Evolutionary conservation across 169 alveolate genomes (phyloP).

Genomic region (Plasmodium chabaudi): DNA sequence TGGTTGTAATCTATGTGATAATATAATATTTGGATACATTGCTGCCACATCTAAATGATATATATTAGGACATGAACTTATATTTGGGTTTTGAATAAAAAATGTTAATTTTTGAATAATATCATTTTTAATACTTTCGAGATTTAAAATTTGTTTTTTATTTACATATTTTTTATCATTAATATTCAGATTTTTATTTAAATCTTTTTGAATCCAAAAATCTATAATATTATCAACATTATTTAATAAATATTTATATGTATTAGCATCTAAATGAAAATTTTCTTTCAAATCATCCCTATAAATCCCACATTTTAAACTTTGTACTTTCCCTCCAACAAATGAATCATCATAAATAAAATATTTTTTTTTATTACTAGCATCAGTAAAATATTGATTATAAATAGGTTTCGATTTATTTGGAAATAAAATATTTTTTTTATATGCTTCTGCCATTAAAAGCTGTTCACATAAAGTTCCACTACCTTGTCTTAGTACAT

Average conservation of each 20-base stretch:
- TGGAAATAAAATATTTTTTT: conserved; percentile 95
- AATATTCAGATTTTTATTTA: conserved; percentile 28
- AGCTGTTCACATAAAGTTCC: conserved; percentile 99
- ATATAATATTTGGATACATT: conserved; percentile 99
- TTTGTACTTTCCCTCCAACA: conserved; percentile 98
- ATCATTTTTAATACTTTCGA: conserved; percentile 34
- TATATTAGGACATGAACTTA: conserved; percentile 91
- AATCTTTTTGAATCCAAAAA: conserved; percentile 88
- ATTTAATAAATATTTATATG: conserved; percentile 91
- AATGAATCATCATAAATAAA: conserved; percentile 90
- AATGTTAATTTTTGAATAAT: conserved; percentile 42
- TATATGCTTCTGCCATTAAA: conserved; percentile 98
- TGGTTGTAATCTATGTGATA: conserved; percentile 99
- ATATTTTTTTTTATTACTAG: conserved; percentile 78
- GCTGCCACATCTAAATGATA: conserved; percentile 99
- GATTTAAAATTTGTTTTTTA: conserved; percentile 51
- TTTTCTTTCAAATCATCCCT: conserved; percentile 96
- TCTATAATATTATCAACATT: conserved; percentile 84
- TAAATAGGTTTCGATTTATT: conserved; percentile 94
- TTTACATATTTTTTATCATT: conserved; percentile 38
- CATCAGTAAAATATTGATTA: conserved; percentile 85
- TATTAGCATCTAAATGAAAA: conserved; percentile 91
- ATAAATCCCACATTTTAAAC: conserved; percentile 96
- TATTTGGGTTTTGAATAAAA: conserved; percentile 57
- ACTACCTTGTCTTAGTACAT: conserved; percentile 98